These are phyloP conservation scores for Rhodosporidiobolus odoratus DNA, from an alignment of 768 basidiomycete species.

Conservation along the genomic window DNA sequence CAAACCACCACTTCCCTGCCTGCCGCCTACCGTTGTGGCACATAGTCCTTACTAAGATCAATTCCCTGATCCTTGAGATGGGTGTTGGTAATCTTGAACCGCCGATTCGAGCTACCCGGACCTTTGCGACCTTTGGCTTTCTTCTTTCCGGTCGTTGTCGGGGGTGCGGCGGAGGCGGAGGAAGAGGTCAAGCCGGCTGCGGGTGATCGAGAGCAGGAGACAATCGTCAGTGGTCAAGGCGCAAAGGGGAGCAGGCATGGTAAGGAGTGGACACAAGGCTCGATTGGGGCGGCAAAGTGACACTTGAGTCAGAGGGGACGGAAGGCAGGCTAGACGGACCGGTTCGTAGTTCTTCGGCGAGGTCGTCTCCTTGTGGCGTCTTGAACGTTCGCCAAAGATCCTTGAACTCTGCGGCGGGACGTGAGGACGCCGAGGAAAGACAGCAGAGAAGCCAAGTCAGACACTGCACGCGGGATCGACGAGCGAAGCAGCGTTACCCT, in stretches of 20 bases:
- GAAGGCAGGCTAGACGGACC: slow-evolving; percentile 49
- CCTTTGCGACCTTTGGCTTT: slow-evolving; percentile 74
- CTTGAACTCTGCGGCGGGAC: slow-evolving; percentile 61
- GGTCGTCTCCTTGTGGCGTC: slow-evolving; percentile 78
- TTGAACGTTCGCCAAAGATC: slow-evolving; percentile 80
- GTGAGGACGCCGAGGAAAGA: background rate
- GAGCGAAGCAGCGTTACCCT: slow-evolving; percentile 54
- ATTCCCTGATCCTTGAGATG: slow-evolving; percentile 74
- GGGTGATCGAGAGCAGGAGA: background rate
- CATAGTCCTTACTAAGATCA: slow-evolving; percentile 72
- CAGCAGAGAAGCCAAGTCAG: background rate
- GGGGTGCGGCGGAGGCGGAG: slow-evolving; percentile 48
- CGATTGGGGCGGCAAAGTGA: background rate
- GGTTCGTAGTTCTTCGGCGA: slow-evolving; percentile 68
- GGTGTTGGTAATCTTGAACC: slow-evolving; percentile 77
- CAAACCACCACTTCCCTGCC: background rate
- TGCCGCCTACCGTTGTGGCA: slow-evolving; percentile 6
- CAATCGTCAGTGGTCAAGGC: background rate
- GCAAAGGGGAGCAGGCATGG: background rate
- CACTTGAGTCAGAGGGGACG: background rate
- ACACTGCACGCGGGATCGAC: too few relatives aligned
- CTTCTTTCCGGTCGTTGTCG: slow-evolving; percentile 53
- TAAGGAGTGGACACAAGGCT: background rate
- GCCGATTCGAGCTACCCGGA: slow-evolving; percentile 62
- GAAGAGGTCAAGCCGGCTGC: slow-evolving; percentile 75